A percentile compares a stretch with the other conserved stretches of the same genome.
phyloP scores from a whole-genome alignment of 805 yeast genomes.

The Candida chilensis region DNA sequence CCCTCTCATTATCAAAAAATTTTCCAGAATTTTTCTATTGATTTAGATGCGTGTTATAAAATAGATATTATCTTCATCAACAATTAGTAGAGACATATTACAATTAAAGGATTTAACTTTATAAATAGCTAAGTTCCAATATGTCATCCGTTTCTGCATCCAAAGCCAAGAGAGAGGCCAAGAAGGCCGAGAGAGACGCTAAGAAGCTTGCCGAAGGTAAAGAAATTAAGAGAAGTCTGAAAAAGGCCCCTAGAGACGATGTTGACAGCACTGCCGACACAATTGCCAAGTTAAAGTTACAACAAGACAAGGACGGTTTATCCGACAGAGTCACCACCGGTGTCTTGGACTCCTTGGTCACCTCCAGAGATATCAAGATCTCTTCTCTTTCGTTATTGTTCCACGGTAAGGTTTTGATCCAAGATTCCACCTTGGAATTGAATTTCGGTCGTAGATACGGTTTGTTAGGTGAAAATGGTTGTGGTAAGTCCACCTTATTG shows the following conservation, averaged over 20 bases:
- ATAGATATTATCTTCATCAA: too few species aligned
- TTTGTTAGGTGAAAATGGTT: slow-evolving; percentile 95
- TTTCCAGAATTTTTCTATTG: too few species aligned
- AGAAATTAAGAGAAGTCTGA: slow-evolving; percentile 52
- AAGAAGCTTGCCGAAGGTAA: slow-evolving; percentile 61
- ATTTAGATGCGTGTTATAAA: too few species aligned
- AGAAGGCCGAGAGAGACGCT: slow-evolving; percentile 59
- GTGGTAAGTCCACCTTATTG: slow-evolving; percentile 95
- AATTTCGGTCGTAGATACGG: slow-evolving; percentile 98
- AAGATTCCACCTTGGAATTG: slow-evolving; percentile 86
- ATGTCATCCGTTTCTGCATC: slow-evolving; percentile 84
- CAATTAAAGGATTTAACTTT: too few species aligned
- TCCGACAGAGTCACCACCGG: slow-evolving; percentile 98
- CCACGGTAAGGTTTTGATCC: slow-evolving; percentile 95
- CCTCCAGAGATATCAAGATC: slow-evolving; percentile 91
- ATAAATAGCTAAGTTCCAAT: too few species aligned
- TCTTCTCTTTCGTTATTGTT: slow-evolving; percentile 85
- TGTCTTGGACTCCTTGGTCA: slow-evolving; percentile 79
- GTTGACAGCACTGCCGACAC: slow-evolving; percentile 61
- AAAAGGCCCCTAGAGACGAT: slow-evolving; percentile 48
- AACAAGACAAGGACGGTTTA: slow-evolving; percentile 87
- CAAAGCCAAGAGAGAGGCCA: slow-evolving; percentile 97
- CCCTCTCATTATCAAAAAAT: too few species aligned
- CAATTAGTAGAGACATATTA: too few species aligned
- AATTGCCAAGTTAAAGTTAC: slow-evolving; percentile 81